Evolutionary conservation across 2,329 filamentous ascomycete genomes (phyloP).

Genomic region (Sarocladium oryzae): DNA sequence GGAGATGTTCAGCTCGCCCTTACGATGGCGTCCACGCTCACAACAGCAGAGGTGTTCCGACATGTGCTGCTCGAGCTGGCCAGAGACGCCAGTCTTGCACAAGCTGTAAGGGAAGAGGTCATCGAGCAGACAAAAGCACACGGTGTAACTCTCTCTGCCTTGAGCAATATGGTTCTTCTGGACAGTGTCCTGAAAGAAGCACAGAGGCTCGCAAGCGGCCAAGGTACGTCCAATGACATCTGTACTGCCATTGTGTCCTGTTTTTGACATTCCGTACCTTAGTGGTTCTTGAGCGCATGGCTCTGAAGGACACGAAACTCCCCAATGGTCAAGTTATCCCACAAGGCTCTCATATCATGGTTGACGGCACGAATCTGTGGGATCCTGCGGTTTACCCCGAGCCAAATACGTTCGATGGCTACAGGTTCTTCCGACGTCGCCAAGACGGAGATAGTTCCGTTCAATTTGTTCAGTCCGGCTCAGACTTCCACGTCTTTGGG

Average conservation of each 20-base stretch:
- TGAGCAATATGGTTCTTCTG: constrained; percentile 19
- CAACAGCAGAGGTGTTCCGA: background rate
- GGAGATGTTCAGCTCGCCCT: constrained; percentile 14
- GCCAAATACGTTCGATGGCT: background rate
- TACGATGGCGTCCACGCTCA: constrained; percentile 12
- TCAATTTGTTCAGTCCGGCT: background rate
- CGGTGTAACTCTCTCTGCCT: constrained; percentile 16
- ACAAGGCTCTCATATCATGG: background rate
- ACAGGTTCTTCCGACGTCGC: background rate
- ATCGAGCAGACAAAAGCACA: constrained; percentile 14
- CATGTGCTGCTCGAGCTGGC: background rate
- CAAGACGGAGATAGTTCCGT: background rate
- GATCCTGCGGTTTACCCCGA: background rate
- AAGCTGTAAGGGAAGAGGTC: constrained; percentile 17
- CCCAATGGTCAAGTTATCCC: background rate
- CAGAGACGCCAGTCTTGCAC: background rate
- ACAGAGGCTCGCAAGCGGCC: constrained; percentile 13
- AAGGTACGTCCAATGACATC: background rate
- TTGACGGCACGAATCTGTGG: background rate
- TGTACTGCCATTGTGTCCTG: background rate
- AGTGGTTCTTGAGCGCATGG: background rate
- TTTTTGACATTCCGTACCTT: background rate
- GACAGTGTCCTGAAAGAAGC: constrained; percentile 21
- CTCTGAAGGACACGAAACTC: background rate
- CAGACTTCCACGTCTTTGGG: constrained; percentile 30